Conservation (phyloP, 768 basidiomycete species). For the Leccinum aurantiacum region DNA sequence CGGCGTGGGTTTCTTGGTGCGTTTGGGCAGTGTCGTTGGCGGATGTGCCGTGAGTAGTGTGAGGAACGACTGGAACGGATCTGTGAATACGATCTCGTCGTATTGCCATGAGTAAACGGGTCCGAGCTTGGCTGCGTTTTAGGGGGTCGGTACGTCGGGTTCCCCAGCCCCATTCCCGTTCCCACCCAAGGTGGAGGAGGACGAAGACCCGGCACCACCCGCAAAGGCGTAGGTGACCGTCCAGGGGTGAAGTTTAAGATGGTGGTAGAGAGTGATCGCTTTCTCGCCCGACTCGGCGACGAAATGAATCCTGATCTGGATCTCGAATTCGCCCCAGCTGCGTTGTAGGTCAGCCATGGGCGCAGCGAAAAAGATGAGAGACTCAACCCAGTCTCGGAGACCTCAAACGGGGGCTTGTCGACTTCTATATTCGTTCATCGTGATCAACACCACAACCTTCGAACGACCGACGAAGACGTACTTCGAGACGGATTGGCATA, state of each 20-base stretch:
- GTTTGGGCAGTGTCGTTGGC: constrained; percentile 76
- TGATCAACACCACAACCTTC: not conserved
- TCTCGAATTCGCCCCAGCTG: constrained; percentile 99
- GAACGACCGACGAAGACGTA: constrained; percentile 39
- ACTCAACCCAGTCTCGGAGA: constrained; percentile 89
- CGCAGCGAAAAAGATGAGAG: not conserved
- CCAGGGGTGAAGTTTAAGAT: constrained; percentile 96
- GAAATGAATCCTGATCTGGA: constrained; percentile 90
- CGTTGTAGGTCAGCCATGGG: not conserved
- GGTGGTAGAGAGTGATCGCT: constrained; percentile 82
- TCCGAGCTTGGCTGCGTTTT: constrained; percentile 62
- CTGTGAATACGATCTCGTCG: constrained; percentile 95
- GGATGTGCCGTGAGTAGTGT: constrained; percentile 77
- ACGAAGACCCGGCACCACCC: not conserved
- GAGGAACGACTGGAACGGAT: constrained; percentile 87
- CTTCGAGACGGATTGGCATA: constrained; percentile 89
- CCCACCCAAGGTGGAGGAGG: not conserved
- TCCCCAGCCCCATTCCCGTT: constrained; percentile 31
- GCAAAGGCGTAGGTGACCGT: constrained; percentile 38
- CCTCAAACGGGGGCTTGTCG: constrained; percentile 92
- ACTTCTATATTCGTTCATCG: constrained; percentile 51
- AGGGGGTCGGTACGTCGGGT: constrained; percentile 65
- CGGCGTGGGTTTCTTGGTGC: constrained; percentile 58
- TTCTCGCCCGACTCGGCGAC: constrained; percentile 90
- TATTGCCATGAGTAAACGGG: constrained; percentile 98